Evolutionary conservation across 208 protist species (phyloP), one percentile per base, ranked within the genome.

Genomic region (Leptomonas seymouri): DNA sequence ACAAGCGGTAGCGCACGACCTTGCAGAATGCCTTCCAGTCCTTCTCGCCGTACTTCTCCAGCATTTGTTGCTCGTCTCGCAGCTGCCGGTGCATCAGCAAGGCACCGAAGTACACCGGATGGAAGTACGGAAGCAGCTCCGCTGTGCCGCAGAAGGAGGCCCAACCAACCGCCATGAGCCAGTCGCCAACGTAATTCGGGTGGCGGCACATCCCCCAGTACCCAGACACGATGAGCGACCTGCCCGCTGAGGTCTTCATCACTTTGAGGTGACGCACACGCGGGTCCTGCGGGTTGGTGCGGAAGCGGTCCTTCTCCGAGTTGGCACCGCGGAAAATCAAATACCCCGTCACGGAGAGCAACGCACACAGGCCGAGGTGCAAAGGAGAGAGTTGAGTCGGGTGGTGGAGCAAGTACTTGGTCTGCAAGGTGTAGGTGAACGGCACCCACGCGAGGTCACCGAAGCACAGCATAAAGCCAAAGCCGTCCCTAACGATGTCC

Each of bases 151-250:
- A 84, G 45, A 94, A 80, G 23, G 79, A 57, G 6, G 83, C 83
- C 86, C 83, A 94, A 44, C 78, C 61, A 0, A 97, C 72, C 18
- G 90, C 76, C 87, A 96, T 91, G 28, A 97, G 69, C 89, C 89
- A 97, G 78, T 99, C 98, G 28, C 96, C 96, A 20, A 98, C 83
- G 78, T 99, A 99, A 79, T 99, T 99, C 16, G 98, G 93, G 83
- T 99, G 96, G 25, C 97, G 86, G 64, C 96, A 97, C 25, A 98
- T 78, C 53, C 97, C 98, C 98, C 98, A 99, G 71, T 86, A 99
- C 67, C 98, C 97, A 11, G 92, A 98, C 42, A 93, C 87, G 55
- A 99, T 78, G 20, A 99, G 91, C 7, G 86, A 87, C 65, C 89
- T 93, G 3, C 89, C 90, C 11, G 57, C 61, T 11, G 82, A 87